Percentiles rank a stretch among this genome's conserved stretches.
Conservation (phyloP, 495 filamentous ascomycete genomes). For the Penicillium crystallinum region DNA sequence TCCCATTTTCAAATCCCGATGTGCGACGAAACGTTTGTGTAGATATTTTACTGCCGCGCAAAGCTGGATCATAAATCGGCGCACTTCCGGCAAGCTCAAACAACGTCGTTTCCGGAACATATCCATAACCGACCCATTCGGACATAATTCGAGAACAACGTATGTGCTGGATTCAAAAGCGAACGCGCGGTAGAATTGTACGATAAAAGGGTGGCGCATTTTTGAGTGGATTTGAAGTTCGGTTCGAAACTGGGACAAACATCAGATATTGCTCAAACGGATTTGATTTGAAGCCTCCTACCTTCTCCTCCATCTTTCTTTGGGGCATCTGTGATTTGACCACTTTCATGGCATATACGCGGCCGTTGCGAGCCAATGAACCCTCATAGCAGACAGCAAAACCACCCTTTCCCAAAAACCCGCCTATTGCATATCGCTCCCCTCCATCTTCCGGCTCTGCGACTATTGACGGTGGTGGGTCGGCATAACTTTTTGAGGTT, state of each 20-base stretch:
- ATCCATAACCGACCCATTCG: slow-evolving; percentile 96
- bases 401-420: slow-evolving; percentile 82
- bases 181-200: slow-evolving; percentile 92
- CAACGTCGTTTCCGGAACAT: slow-evolving; percentile 87
- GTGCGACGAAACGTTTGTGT: slow-evolving; percentile 89
- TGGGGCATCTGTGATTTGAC: slow-evolving; percentile 82
- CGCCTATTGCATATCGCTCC: slow-evolving; percentile 77
- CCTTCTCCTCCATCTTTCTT: slow-evolving; percentile 86
- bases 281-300: slow-evolving; percentile 22
- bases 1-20: slow-evolving; percentile 95
- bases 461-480: slow-evolving; percentile 72
- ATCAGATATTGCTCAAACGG: slow-evolving; percentile 19
- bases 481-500: slow-evolving; percentile 57
- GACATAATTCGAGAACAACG: slow-evolving; percentile 88
- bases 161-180: slow-evolving; percentile 84
- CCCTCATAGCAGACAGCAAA: slow-evolving; percentile 91
- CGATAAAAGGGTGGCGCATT: slow-evolving; percentile 90
- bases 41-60: slow-evolving; percentile 96
- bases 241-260: slow-evolving; percentile 72
- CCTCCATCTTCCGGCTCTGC: slow-evolving; percentile 68
- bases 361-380: slow-evolving; percentile 56
- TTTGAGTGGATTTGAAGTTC: slow-evolving; percentile 98
- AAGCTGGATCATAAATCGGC: slow-evolving; percentile 88
- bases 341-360: slow-evolving; percentile 80
- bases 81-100: slow-evolving; percentile 83